Conservation (phyloP, 345 rosid genomes). For the Chamaenerion angustifolium region DNA sequence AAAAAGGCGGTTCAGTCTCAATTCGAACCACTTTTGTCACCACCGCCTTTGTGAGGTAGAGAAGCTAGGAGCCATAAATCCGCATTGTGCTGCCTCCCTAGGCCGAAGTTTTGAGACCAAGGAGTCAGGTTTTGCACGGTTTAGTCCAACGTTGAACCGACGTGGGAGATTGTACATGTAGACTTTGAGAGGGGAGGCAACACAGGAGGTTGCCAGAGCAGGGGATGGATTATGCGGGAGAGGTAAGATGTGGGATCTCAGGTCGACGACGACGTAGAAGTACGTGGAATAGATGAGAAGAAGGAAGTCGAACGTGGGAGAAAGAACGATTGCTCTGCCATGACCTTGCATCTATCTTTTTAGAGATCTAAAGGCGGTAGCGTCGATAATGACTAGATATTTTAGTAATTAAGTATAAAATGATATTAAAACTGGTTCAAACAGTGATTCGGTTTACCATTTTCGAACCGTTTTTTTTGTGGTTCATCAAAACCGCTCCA, state of each 20-base stretch:
- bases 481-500: too few species aligned
- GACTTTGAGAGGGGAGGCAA: slow-evolving; percentile 36
- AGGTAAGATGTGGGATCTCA: slow-evolving; percentile 51
- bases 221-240: slow-evolving; percentile 21
- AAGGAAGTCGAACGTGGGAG: slow-evolving; percentile 20
- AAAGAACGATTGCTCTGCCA: slow-evolving; percentile 17
- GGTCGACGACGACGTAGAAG: slow-evolving; percentile 41
- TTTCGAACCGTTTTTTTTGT: too few species aligned
- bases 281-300: slow-evolving; percentile 34
- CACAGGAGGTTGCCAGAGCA: slow-evolving; percentile 10
- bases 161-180: slow-evolving; percentile 93
- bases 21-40: too few species aligned
- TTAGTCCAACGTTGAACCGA: slow-evolving; percentile 56
- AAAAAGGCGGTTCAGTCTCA: too few species aligned
- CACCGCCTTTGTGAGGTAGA: slow-evolving; percentile 33
- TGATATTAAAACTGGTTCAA: too few species aligned
- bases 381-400: too few species aligned
- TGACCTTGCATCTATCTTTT: background rate
- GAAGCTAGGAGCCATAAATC: slow-evolving; percentile 98
- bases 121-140: slow-evolving; percentile 46
- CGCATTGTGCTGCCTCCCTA: slow-evolving; percentile 68
- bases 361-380: too few species aligned
- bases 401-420: too few species aligned
- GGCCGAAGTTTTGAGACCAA: slow-evolving; percentile 58
- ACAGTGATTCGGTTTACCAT: too few species aligned